Evolutionary conservation across 768 basidiomycete species (phyloP), one percentile per base, ranked within the genome.

Genomic region (Agaricus subrufescens): DNA sequence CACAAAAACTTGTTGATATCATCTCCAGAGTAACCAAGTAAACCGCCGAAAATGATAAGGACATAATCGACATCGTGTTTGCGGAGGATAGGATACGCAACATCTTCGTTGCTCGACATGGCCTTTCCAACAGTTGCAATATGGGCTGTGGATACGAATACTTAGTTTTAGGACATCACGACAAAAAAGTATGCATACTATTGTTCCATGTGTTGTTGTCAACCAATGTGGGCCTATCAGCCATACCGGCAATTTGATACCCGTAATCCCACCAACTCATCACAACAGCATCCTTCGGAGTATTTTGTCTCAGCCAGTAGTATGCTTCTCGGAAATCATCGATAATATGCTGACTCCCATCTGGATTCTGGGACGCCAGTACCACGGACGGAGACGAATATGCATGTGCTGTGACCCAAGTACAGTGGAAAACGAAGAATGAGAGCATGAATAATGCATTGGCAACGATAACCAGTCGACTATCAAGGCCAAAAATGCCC

Each of bases 251-350:
- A 66, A 98, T 98, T 71, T 98, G 96, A 69, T 99, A 98, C 29
- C 96, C 97, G 62, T 98, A 99, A 74, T 98, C 97, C 97, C 97
- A 98, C 97, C 97, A 99, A 58, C 89, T 92, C 94, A 96, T 95
- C 26, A 98, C 87, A 31, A 98, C 95, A 4, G 94, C 86, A 58
- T 91, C 87, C 69, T 94, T 77, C 4, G 88, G 80, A 2, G 97
- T 99, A 73, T 98, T 99, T 73, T 95, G 89, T 51, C 97, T 80
- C 47, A 99, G 71, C 97, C 97, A 99, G 67, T 98, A 98, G 70
- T 99, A 98, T 11, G 97, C 97, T 75, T 98, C 97, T 57, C 97
- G 82, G 85, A 98, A 99, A 70, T 99, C 97, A 66, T 99, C 97
- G 64, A 99, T 98, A 65, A 98, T 91, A 69, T 94, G 86, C 66